Base-by-base conservation (phyloP, 768 basidiomycete genomes). In the Suillus weaverae region DNA sequence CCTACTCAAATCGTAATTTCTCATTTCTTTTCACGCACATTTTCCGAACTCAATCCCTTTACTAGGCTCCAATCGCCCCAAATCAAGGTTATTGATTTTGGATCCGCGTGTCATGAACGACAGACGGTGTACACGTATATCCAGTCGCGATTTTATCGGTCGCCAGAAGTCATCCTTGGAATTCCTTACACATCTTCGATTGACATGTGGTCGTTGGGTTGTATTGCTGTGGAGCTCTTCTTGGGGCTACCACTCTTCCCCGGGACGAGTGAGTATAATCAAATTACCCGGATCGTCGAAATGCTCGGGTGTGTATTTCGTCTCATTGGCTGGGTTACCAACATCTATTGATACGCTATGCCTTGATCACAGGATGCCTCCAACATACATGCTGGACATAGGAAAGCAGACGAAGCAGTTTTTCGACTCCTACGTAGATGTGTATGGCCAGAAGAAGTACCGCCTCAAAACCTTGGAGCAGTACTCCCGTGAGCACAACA, bases 91-190 rank as follows among this genome's bases (percentile, higher is more conserved):
- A 99, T 99, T 74, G 97, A 99, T 80, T 99, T 99, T 79, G 97
- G 97, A 48, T 98, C 96, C 5, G 95, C 97, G 20, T 99, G 97
- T 75, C 96, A 98, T 74, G 97, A 99, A 79, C 90, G 94, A 71
- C 96, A 98, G 78, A 99, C 97, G n/a, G 95, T 99, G 50, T 99
- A 99, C 77, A 99, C 97, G 4, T 99, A 99, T 79, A 99, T 99
- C 75, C 97, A 99, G 74, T 98, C 96, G 10, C 86, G 97, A 59
- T 99, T 99, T 81, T 99, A 99, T 76, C 92, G 97, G 51, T 97
- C 94, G 2, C 97, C 97, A 14, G 97, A 99, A 79, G 97, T 99
- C 20, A 84, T 99, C 35, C 83, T 99, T 32, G 95, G 95, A 16
- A 89, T 98, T 76, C 89, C 95, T 14, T 99, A 99, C 76, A 96